These are phyloP conservation scores for Aphanocladium album DNA, from an alignment of 2,329 filamentous ascomycete genomes.

Conservation along the genomic window DNA sequence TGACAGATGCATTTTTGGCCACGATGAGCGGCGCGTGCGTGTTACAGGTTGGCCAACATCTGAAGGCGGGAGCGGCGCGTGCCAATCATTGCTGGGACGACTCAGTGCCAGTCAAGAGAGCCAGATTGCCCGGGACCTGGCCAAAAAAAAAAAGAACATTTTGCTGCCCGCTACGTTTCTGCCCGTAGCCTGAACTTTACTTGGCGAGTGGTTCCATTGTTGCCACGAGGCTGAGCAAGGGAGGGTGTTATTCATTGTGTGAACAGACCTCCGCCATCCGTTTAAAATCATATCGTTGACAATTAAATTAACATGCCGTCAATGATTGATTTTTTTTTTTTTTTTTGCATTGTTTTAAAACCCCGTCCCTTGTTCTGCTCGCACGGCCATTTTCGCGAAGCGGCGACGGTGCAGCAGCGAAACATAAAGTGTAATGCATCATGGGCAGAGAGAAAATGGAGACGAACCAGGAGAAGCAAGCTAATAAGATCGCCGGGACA, in stretches of 20 bases:
- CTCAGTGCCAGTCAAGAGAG: not conserved
- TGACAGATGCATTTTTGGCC: not conserved
- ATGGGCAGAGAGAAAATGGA: not conserved
- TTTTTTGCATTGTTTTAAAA: not conserved
- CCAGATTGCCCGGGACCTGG: not conserved
- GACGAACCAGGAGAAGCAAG: not conserved
- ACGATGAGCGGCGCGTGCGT: conserved; percentile 2
- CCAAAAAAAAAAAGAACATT: not conserved
- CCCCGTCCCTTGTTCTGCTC: not conserved
- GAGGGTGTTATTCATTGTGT: not conserved
- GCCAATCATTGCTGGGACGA: not conserved
- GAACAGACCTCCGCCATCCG: conserved; percentile 7
- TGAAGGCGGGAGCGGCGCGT: conserved; percentile 7
- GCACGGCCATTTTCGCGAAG: not conserved
- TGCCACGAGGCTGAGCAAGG: conserved; percentile 7
- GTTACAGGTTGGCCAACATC: conserved; percentile 10
- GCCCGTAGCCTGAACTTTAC: conserved; percentile 4
- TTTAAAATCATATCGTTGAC: not conserved
- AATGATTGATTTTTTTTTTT: not conserved
- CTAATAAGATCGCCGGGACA: not conserved
- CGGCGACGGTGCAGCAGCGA: not conserved
- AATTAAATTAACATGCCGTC: not conserved
- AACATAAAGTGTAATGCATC: not conserved
- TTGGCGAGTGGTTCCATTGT: not conserved
- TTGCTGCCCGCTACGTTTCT: not conserved